These are phyloP conservation scores for Pilasporangium apinafurcum DNA, from an alignment of 352 stramenopile species.

Conservation along the genomic window DNA sequence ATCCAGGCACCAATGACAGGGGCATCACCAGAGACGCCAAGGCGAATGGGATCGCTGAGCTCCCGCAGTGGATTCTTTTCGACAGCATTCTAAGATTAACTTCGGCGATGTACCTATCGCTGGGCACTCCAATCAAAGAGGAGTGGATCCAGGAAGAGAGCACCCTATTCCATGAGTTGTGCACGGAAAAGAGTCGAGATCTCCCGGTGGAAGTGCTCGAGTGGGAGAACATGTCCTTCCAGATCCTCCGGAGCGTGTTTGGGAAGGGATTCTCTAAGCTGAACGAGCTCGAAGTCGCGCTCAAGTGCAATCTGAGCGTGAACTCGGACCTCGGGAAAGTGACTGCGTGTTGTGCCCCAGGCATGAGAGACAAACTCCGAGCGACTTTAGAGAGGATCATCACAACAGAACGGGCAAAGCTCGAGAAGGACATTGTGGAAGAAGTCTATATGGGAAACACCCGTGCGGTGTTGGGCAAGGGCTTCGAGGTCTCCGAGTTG, in stretches of 20 bases:
- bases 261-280: slow-evolving; percentile 10
- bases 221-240: slow-evolving; percentile 4
- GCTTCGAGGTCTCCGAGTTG: slow-evolving; percentile 9
- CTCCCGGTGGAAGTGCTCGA: slow-evolving; percentile 5
- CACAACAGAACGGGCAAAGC: not conserved
- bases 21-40: too few relatives aligned
- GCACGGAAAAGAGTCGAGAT: not conserved
- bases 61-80: slow-evolving; percentile 10
- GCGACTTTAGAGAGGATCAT: slow-evolving; percentile 4
- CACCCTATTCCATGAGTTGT: slow-evolving; percentile 7
- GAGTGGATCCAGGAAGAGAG: slow-evolving; percentile 13
- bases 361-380: too few relatives aligned
- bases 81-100: slow-evolving; percentile 12
- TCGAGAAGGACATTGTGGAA: slow-evolving; percentile 5
- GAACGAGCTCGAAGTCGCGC: slow-evolving; percentile 7
- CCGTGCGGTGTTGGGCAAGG: slow-evolving; percentile 8
- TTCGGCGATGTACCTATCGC: slow-evolving; percentile 3
- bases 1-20: not conserved
- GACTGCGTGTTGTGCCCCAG: slow-evolving; percentile 9
- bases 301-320: slow-evolving; percentile 14
- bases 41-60: not conserved
- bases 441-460: slow-evolving; percentile 14
- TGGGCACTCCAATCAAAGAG: slow-evolving; percentile 13
- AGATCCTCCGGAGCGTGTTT: slow-evolving; percentile 8
- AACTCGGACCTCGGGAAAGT: slow-evolving; percentile 5